These are phyloP conservation scores for Fragilaria radians DNA, from an alignment of 108 stramenopile genomes.

Conservation along the genomic window DNA sequence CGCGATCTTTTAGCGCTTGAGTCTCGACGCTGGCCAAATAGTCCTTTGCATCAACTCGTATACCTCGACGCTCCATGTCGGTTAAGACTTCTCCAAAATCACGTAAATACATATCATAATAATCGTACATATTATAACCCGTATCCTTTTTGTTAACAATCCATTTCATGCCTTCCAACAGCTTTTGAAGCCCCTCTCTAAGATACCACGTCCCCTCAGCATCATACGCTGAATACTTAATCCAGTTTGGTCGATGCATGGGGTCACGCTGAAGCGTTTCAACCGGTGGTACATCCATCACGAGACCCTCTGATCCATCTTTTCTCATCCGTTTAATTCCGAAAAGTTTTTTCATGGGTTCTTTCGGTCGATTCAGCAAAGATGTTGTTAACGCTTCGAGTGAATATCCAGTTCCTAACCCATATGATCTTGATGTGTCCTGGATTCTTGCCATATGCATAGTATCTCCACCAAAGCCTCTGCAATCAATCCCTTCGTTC, in stretches of 20 bases:
- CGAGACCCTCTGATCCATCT: conserved; percentile 78
- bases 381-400: conserved; percentile 82
- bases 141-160: conserved; percentile 6
- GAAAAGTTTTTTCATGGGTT: conserved; percentile 95
- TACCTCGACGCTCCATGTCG: conserved; percentile 95
- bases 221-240: conserved; percentile 86
- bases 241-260: conserved; percentile 64
- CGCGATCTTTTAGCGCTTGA: conserved; percentile 75
- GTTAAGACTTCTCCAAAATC: conserved; percentile 94
- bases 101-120: conserved; percentile 87
- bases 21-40: conserved; percentile 81
- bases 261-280: conserved; percentile 84
- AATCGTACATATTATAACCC: conserved; percentile 79
- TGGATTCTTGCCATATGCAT: conserved; percentile 99
- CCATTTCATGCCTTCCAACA: conserved; percentile 49
- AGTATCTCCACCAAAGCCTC: conserved; percentile 93
- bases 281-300: conserved; percentile 78
- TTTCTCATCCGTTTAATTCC: conserved; percentile 71
- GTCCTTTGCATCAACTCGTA: conserved; percentile 85
- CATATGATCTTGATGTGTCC: conserved; percentile 58
- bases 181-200: conserved; percentile 35
- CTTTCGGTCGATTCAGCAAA: conserved; percentile 62
- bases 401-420: conserved; percentile 58
- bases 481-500: conserved; percentile 88
- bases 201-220: conserved; percentile 76